Percentiles rank a stretch among this genome's conserved stretches.
phyloP scores from a whole-genome alignment of 2,329 filamentous ascomycete genomes.

The Fulvia fulva region DNA sequence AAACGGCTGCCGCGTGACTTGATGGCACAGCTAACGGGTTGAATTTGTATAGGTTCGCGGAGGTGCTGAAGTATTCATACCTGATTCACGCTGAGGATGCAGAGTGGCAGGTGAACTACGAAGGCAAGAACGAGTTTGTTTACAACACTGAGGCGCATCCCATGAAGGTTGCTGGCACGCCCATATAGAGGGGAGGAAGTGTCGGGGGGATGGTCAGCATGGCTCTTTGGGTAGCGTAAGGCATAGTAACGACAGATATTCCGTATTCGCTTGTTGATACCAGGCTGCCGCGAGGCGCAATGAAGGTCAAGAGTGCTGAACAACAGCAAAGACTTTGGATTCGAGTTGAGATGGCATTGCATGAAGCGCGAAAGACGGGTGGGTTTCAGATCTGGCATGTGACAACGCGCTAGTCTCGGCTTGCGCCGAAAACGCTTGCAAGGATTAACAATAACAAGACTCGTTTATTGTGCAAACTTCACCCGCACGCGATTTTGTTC shows the following conservation, averaged over 20 bases:
- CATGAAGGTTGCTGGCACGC: conserved; percentile 40
- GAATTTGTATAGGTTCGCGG: conserved; percentile 70
- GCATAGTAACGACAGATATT: neutral
- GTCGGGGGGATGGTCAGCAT: neutral
- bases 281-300: neutral
- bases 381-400: neutral
- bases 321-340: neutral
- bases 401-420: neutral
- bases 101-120: conserved; percentile 52
- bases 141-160: conserved; percentile 66
- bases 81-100: conserved; percentile 62
- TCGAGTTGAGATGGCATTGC: neutral
- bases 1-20: neutral
- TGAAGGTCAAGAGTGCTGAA: neutral
- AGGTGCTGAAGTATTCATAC: conserved; percentile 79
- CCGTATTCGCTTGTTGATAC: neutral
- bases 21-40: neutral
- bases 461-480: neutral
- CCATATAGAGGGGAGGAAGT: conserved; percentile 4
- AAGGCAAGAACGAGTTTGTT: conserved; percentile 53
- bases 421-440: neutral
- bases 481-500: neutral
- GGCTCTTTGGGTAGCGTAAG: neutral
- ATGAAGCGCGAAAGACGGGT: neutral
- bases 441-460: neutral